Conservation (phyloP, 176 grass and related monocot species). For the Triticum urartu region DNA sequence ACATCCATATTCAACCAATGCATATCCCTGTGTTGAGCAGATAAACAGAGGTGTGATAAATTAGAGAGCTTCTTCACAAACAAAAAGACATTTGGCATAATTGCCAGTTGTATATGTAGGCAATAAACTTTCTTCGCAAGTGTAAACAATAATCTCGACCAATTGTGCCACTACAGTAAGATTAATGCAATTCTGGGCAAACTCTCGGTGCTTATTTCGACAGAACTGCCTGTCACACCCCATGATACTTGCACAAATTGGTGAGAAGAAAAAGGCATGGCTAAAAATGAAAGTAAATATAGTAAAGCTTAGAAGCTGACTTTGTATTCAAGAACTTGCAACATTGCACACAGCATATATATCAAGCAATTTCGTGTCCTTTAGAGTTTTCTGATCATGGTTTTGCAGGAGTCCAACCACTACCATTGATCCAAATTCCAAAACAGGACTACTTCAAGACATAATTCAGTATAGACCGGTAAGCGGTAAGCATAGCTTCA, state of each 20-base stretch:
- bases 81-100: background rate
- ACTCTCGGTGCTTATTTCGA: background rate
- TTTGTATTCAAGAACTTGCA: constrained; percentile 11
- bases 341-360: background rate
- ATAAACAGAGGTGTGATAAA: background rate
- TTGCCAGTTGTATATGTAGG: background rate
- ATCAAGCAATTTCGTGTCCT: background rate
- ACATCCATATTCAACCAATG: constrained; percentile 56
- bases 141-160: background rate
- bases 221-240: background rate
- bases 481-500: constrained; percentile 1
- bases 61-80: constrained; percentile 16
- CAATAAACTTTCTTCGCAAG: background rate
- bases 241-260: background rate
- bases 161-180: background rate
- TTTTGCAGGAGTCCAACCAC: background rate
- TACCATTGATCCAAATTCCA: background rate
- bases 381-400: background rate
- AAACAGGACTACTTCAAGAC: constrained; percentile 3
- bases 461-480: background rate
- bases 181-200: background rate
- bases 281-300: background rate
- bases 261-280: background rate
- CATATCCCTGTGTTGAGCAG: constrained; percentile 59
- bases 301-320: background rate